Evolutionary conservation across 116 monocot species (phyloP).

Genomic region (Cymodocea nodosa): DNA sequence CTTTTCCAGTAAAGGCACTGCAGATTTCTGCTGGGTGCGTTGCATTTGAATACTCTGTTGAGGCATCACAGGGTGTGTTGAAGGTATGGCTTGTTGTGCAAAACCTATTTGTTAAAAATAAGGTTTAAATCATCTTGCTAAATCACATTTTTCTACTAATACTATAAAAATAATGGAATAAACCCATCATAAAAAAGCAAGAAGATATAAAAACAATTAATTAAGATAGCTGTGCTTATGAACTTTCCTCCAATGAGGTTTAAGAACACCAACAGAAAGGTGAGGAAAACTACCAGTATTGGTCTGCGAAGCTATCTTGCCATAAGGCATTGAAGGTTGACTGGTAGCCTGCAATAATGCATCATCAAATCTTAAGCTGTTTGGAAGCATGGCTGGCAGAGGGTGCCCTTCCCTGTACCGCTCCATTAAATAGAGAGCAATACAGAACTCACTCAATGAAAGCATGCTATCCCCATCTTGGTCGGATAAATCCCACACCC

Average conservation of each 20-base stretch:
- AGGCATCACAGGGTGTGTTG: conserved; percentile 9
- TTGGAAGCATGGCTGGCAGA: conserved; percentile 70
- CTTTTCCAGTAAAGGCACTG: conserved; percentile 39
- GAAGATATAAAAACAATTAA: no score
- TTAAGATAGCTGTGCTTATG: no score
- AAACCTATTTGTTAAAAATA: conserved; percentile 2
- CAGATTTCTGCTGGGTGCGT: conserved; percentile 32
- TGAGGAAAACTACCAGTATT: conserved; percentile 24
- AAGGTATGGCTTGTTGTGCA: conserved; percentile 12
- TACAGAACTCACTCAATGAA: conserved; percentile 81
- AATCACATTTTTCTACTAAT: no score
- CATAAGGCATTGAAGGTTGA: conserved; percentile 39
- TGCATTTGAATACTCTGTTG: conserved; percentile 14
- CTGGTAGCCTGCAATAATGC: conserved; percentile 46
- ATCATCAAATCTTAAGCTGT: conserved; percentile 67
- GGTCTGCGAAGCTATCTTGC: conserved; percentile 24
- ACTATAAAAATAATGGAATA: no score
- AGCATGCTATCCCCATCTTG: conserved; percentile 99
- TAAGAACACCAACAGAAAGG: no score
- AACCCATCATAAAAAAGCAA: no score
- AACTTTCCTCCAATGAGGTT: no score
- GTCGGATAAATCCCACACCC: conserved; percentile 98
- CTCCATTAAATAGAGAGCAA: conserved; percentile 94
- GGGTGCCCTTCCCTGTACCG: conserved; percentile 67
- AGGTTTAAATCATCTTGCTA: background rate